Evolutionary conservation across 805 yeast genomes (phyloP), one percentile per base, ranked within the genome.

Genomic region (Zygosaccharomyces bisporus): DNA sequence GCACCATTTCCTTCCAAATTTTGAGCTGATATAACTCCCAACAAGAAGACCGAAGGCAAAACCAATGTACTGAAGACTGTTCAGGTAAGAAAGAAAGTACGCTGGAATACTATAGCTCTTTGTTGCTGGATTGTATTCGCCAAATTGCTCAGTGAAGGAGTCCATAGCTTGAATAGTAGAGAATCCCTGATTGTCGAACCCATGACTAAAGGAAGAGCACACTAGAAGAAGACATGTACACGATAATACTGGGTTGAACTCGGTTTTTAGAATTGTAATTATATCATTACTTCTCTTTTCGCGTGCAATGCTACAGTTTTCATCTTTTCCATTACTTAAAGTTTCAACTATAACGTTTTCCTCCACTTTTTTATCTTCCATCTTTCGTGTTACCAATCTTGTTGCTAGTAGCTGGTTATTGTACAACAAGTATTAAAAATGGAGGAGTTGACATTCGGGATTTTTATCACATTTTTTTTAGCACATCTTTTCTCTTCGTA

Each of bases 91-190:
- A 16, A 41, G 27, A 31, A 41, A 41, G 19, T 20, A 9, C 12
- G 44, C 21, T 4, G 44, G 39, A 20, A 41, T 41, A 13, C 31
- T 7, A 19, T 41, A 41, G 14, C 14, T 10, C 6, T 16, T 23
- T 8, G 39, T 33, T 17, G 13, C 18, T 7, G 30, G 12, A 34
- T 41, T 33, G 39, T 41, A 41, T 18, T 41, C 39, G 3, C 44
- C 44, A 27, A 41, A 41, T 33, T 33, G 39, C 32, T 41, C 39
- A 7, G 30, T 23, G 29, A 41, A 41, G 3, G 44, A 32, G 17
- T 41, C 44, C 44, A 33, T 41, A 20, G 44, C 44, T 33, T 41
- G 44, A 24, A 41, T 41, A 7, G 44, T 41, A 13, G 44, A 37
- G 20, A 41, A 41, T 17, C 44, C 44, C 29, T 41, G 44, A 16